Evolutionary conservation across 2,329 filamentous ascomycete species (phyloP).

Genomic region (Aspergillus sergii): DNA sequence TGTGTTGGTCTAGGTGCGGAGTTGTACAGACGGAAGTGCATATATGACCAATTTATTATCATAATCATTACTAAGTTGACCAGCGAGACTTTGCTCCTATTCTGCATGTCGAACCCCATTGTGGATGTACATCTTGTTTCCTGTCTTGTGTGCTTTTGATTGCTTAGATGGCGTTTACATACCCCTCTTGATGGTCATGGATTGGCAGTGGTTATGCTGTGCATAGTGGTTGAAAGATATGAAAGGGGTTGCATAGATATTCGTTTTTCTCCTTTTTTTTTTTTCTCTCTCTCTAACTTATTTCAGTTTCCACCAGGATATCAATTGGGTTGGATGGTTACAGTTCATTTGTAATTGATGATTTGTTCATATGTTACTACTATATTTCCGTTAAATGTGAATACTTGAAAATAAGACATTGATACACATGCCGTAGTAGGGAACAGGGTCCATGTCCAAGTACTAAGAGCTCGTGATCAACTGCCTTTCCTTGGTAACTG

Average conservation of each 20-base stretch:
- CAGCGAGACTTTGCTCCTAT: constrained; percentile 8
- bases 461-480: background rate
- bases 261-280: background rate
- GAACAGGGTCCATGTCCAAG: background rate
- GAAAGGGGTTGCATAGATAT: constrained; percentile 6
- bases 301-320: background rate
- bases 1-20: constrained; percentile 19
- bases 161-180: constrained; percentile 20
- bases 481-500: background rate
- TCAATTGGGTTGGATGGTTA: background rate
- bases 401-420: background rate
- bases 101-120: constrained; percentile 17
- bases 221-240: constrained; percentile 1
- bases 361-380: constrained; percentile 1
- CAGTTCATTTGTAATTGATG: constrained; percentile 3
- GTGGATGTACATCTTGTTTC: constrained; percentile 16
- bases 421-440: background rate
- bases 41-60: constrained; percentile 18
- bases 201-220: constrained; percentile 11
- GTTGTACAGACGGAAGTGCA: constrained; percentile 28
- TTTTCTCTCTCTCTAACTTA: background rate
- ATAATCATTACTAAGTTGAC: constrained; percentile 15
- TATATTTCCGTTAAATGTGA: background rate
- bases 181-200: constrained; percentile 17
- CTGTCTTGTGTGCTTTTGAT: constrained; percentile 1